phyloP scores from a whole-genome alignment of 208 protist species.

The Acanthamoeba healyi region DNA sequence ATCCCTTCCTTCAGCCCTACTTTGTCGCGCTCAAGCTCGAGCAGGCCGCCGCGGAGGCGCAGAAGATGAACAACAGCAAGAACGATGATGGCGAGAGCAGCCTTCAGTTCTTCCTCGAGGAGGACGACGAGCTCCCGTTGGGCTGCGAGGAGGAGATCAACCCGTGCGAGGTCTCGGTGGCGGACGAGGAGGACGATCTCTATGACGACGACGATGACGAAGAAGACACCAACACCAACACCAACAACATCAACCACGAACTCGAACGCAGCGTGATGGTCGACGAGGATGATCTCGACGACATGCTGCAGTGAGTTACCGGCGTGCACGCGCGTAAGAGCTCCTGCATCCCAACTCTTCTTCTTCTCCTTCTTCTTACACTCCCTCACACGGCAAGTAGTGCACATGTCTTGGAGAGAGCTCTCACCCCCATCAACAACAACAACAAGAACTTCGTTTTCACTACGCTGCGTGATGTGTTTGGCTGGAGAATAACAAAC shows the following conservation, averaged over 20 bases:
- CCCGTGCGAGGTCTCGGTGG: constrained; percentile 34
- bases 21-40: no score
- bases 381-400: neutral
- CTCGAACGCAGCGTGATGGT: neutral
- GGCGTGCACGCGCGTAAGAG: no score
- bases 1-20: constrained; percentile 90
- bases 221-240: neutral
- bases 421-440: neutral
- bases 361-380: neutral
- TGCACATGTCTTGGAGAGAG: neutral
- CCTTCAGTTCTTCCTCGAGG: neutral
- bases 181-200: constrained; percentile 6
- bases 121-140: neutral
- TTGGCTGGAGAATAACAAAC: no score
- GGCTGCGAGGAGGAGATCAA: constrained; percentile 3
- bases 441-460: neutral
- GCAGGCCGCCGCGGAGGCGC: no score
- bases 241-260: neutral
- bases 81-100: neutral
- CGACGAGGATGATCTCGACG: neutral
- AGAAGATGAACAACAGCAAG: neutral
- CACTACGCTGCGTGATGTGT: neutral
- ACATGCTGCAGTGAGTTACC: neutral
- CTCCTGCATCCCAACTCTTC: neutral
- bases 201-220: neutral